Evolutionary conservation across 345 rosid genomes (phyloP), one percentile per base, ranked within the genome.

Genomic region (Populus nigra): DNA sequence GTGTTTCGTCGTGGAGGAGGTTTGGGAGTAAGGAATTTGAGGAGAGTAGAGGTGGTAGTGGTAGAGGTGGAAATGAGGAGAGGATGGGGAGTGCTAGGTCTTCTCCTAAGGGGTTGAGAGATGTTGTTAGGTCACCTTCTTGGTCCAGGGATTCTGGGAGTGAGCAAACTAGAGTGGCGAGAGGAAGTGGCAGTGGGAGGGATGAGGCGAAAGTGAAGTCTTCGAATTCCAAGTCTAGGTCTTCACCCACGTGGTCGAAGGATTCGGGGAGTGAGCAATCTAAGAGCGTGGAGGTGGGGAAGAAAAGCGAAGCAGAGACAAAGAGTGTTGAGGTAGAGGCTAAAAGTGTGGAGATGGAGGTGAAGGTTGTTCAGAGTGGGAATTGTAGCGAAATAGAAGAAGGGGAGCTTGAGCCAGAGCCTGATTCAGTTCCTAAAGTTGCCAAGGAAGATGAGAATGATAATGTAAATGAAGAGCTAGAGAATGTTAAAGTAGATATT

Each of bases 321-420:
- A 88, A 83, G 80, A 88, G 90, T 78, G 79, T 27, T 59, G 76
- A 75, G 43, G 65, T 33, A 65, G 76, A 41, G 29, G 33, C 29
- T 4, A 69, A n/a, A 57, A 57, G 63, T 10, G 63, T n/a, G 23
- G 27, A 59, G 65, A 59, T n/a, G 65, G 80, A 81, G 50, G 85
- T 88, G 0, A 88, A 85, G 83, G 90, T 90, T 77, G 83, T 78
- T 69, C 85, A 81, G 85, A 82, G 86, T 78, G 87, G 90, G 50
- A 82, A 89, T 72, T 84, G 88, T 50, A 93, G 99, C 80, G 99
- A 96, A 84, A 96, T 92, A 97, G 99, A 96, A 87, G 98, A 96
- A 91, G 99, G 99, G 33, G 98, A 96, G 87, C 90, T 96, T 33
- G 94, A 93, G 82, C 99, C 97, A 18, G 96, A 91, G 65, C 74